A percentile compares a stretch with the other conserved stretches of the same genome.
These are phyloP conservation scores for Exophiala bonariae DNA, from an alignment of 2,329 filamentous ascomycete species.

Conservation along the genomic window DNA sequence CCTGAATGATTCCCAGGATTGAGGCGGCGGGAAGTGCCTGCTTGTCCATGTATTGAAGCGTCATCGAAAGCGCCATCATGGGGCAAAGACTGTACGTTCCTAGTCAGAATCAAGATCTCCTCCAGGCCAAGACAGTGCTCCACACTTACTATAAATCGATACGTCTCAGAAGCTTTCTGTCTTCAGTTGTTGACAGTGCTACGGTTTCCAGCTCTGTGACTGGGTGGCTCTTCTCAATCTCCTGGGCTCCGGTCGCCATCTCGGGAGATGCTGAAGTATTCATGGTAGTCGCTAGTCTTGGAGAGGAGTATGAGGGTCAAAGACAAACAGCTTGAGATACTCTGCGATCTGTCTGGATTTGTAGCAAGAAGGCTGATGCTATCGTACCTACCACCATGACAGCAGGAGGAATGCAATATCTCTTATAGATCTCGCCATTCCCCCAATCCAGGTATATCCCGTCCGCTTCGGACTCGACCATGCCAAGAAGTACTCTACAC, in stretches of 20 bases:
- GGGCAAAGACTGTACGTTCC: not conserved
- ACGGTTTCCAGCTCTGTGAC: not conserved
- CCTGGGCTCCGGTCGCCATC: not conserved
- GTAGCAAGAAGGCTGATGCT: not conserved
- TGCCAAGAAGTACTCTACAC: not conserved
- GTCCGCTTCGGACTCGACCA: not conserved
- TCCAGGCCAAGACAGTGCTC: not conserved
- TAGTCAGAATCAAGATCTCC: not conserved
- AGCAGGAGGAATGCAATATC: not conserved
- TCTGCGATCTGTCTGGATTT: not conserved
- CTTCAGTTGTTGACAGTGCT: not conserved
- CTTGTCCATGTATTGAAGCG: constrained; percentile 1
- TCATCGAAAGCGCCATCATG: not conserved
- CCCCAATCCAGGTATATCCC: not conserved
- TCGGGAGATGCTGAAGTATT: not conserved
- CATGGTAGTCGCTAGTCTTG: not conserved
- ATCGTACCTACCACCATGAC: not conserved
- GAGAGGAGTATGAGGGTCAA: not conserved
- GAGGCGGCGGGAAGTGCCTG: not conserved
- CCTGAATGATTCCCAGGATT: constrained; percentile 1
- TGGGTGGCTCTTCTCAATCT: not conserved
- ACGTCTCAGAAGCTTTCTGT: not conserved
- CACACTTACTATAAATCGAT: not conserved
- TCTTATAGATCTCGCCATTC: not conserved
- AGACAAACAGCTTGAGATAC: not conserved